Conservation (phyloP, 306 rosid genomes). For the Betula pendula region DNA sequence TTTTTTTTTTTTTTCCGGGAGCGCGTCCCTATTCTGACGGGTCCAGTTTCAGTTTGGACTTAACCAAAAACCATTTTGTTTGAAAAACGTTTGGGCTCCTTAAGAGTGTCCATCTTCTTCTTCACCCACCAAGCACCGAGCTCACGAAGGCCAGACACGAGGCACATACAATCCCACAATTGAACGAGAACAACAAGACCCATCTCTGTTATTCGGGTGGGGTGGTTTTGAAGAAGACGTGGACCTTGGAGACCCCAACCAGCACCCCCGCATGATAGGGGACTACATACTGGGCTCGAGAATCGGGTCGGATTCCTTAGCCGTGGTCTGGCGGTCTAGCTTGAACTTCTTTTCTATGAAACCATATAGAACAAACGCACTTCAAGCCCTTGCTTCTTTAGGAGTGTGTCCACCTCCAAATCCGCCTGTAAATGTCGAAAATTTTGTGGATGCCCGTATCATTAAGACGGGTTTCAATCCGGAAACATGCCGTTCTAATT, state of each 20-base stretch:
- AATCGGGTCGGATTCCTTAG: conserved; percentile 89
- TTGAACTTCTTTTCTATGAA: conserved; percentile 26
- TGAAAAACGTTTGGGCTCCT: no score
- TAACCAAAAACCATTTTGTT: no score
- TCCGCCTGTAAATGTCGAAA: conserved; percentile 30
- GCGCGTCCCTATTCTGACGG: no score
- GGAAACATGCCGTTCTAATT: conserved; percentile 61
- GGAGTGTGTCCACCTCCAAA: conserved; percentile 31
- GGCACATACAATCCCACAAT: no score
- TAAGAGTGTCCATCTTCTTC: no score
- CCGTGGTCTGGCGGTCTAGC: conserved; percentile 72
- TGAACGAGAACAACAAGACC: no score
- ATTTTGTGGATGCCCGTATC: conserved; percentile 51
- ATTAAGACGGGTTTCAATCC: conserved; percentile 80
- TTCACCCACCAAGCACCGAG: no score
- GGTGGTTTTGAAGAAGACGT: not conserved
- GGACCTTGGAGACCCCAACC: conserved; percentile 30
- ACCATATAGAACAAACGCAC: conserved; percentile 32
- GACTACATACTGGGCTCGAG: conserved; percentile 73
- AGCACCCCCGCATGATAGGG: conserved; percentile 54
- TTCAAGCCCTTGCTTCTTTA: conserved; percentile 37
- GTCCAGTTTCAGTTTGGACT: no score
- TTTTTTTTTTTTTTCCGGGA: no score
- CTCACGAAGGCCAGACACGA: no score
- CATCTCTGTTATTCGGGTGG: no score